Percentiles rank a stretch among this genome's conserved stretches.
phyloP scores from a whole-genome alignment of 768 basidiomycete genomes.

The Sutorius australiensis region DNA sequence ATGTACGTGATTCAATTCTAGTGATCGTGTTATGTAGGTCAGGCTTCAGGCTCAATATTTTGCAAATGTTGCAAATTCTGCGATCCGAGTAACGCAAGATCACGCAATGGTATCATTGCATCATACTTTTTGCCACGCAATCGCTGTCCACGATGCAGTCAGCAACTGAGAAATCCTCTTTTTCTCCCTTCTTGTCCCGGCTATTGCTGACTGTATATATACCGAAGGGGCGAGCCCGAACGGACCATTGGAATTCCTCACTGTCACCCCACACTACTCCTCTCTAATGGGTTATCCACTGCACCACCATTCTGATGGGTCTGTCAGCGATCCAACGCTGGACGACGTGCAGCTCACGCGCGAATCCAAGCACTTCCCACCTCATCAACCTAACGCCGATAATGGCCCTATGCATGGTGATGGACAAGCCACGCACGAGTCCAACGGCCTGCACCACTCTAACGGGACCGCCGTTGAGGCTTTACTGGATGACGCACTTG shows the following conservation, averaged over 20 bases:
- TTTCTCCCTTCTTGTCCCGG: not conserved
- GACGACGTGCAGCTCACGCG: not conserved
- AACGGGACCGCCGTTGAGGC: not conserved
- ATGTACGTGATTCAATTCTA: not conserved
- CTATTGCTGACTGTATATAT: slow-evolving; percentile 5
- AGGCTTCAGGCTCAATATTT: not conserved
- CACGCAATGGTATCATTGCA: slow-evolving; percentile 29
- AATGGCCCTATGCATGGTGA: too few relatives aligned
- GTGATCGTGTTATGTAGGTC: not conserved
- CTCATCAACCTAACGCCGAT: not conserved
- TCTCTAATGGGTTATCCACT: slow-evolving; percentile 20
- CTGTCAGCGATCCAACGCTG: not conserved
- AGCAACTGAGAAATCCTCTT: not conserved
- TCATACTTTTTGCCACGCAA: slow-evolving; percentile 9
- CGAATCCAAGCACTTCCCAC: not conserved
- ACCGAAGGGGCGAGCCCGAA: not conserved
- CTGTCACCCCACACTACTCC: not conserved
- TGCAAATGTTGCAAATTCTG: slow-evolving; percentile 5
- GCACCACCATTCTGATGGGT: not conserved
- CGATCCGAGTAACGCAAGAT: slow-evolving; percentile 24
- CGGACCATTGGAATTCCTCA: not conserved
- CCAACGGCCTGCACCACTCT: too few relatives aligned
- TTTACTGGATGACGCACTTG: not conserved
- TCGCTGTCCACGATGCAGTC: not conserved
- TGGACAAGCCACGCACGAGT: too few relatives aligned